Evolutionary conservation across 192 early-diverging fungal genomes (phyloP).

Genomic region (Podila verticillata): DNA sequence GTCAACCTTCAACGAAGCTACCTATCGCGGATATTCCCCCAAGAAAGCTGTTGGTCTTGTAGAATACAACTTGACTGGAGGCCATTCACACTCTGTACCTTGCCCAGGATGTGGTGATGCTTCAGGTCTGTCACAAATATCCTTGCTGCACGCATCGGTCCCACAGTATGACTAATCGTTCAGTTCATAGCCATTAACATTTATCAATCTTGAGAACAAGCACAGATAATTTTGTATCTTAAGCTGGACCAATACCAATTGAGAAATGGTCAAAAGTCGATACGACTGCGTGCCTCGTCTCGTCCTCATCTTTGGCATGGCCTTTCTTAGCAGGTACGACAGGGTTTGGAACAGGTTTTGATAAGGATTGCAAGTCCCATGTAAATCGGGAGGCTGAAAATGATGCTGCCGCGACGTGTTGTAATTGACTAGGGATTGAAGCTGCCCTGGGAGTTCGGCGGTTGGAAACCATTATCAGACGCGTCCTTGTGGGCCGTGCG

Average conservation of each 20-base stretch:
- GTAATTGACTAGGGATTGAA: too few relatives aligned
- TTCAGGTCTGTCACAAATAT: slow-evolving; percentile 92
- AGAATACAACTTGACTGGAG: not conserved
- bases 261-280: slow-evolving; percentile 95
- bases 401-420: too few relatives aligned
- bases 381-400: too few relatives aligned
- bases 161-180: slow-evolving; percentile 78
- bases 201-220: too few relatives aligned
- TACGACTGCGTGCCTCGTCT: slow-evolving; percentile 80
- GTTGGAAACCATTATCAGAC: too few relatives aligned
- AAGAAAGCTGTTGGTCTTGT: slow-evolving; percentile 9
- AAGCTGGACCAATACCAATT: slow-evolving; percentile 94
- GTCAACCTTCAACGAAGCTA: slow-evolving; percentile 76
- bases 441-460: too few relatives aligned
- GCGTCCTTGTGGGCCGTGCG: too few relatives aligned
- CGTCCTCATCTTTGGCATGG: slow-evolving; percentile 21
- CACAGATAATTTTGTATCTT: slow-evolving; percentile 31
- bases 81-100: slow-evolving; percentile 37
- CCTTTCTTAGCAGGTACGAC: slow-evolving; percentile 13
- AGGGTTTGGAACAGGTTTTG: slow-evolving; percentile 33
- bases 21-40: slow-evolving; percentile 18
- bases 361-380: not conserved
- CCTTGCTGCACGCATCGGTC: slow-evolving; percentile 95
- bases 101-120: slow-evolving; percentile 69
- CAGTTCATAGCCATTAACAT: too few relatives aligned